Conservation (phyloP, 768 basidiomycete genomes). For the Daedalea quercina region DNA sequence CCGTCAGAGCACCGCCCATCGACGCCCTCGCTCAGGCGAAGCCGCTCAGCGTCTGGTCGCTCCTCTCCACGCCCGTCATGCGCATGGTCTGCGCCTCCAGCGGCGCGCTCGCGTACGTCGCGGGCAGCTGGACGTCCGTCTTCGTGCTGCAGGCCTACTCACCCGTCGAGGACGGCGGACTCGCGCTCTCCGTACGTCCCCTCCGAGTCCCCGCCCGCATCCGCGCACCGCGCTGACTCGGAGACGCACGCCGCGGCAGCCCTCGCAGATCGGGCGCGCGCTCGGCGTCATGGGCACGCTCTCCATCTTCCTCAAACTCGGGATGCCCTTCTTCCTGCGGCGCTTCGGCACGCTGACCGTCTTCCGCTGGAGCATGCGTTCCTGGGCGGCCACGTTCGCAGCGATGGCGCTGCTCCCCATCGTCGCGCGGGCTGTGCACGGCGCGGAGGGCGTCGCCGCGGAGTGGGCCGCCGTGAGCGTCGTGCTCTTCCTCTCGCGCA, state of each 20-base stretch:
- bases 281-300: slow-evolving; percentile 46
- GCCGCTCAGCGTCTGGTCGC: slow-evolving; percentile 20
- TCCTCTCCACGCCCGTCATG: slow-evolving; percentile 47
- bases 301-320: slow-evolving; percentile 44
- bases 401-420: slow-evolving; percentile 44
- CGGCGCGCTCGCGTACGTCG: slow-evolving; percentile 45
- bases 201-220: neutral
- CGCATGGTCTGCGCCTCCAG: slow-evolving; percentile 44
- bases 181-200: slow-evolving; percentile 45
- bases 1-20: slow-evolving; percentile 1
- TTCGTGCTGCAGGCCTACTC: slow-evolving; percentile 66
- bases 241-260: slow-evolving; percentile 23
- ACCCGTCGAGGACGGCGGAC: slow-evolving; percentile 50
- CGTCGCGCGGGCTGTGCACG: slow-evolving; percentile 32
- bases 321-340: slow-evolving; percentile 47
- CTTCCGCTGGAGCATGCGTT: slow-evolving; percentile 44
- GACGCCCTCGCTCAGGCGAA: slow-evolving; percentile 4
- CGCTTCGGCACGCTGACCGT: slow-evolving; percentile 39
- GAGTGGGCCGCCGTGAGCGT: slow-evolving; percentile 47
- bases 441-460: slow-evolving; percentile 18
- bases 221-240: too few species aligned
- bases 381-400: slow-evolving; percentile 50
- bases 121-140: slow-evolving; percentile 52
- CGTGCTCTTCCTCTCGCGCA: slow-evolving; percentile 38
- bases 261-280: slow-evolving; percentile 53